A percentile compares a stretch with the other conserved stretches of the same genome.
Evolutionary conservation across 179 eudicot genomes (phyloP).

Genomic region (Silene coronaria): DNA sequence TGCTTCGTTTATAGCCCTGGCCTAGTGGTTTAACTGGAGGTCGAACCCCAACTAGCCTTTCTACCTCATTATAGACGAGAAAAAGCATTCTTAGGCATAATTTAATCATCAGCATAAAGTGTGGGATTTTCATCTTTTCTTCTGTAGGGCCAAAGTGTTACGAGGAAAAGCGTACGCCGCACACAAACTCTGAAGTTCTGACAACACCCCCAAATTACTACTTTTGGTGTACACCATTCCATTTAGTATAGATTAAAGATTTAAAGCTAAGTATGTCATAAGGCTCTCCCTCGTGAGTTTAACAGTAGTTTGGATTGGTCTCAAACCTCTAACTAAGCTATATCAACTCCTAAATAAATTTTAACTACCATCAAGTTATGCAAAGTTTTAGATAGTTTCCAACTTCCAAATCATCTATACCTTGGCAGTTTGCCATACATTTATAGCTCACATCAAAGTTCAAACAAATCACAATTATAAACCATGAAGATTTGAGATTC

Average conservation of each 20-base stretch:
- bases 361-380: background rate
- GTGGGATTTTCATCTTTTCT: background rate
- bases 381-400: background rate
- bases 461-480: background rate
- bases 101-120: background rate
- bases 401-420: background rate
- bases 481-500: background rate
- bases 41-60: background rate
- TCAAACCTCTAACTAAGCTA: background rate
- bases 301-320: background rate
- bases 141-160: background rate
- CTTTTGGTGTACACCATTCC: background rate
- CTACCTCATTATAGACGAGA: background rate
- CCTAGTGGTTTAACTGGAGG: background rate
- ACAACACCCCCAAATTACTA: background rate
- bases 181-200: background rate
- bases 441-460: background rate
- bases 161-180: background rate
- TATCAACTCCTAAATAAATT: background rate
- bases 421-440: background rate
- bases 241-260: background rate
- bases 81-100: too few relatives aligned
- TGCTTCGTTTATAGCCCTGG: background rate
- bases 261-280: background rate
- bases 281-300: background rate